Conservation (phyloP, 2,329 filamentous ascomycete genomes). For the Setomelanomma holmii region DNA sequence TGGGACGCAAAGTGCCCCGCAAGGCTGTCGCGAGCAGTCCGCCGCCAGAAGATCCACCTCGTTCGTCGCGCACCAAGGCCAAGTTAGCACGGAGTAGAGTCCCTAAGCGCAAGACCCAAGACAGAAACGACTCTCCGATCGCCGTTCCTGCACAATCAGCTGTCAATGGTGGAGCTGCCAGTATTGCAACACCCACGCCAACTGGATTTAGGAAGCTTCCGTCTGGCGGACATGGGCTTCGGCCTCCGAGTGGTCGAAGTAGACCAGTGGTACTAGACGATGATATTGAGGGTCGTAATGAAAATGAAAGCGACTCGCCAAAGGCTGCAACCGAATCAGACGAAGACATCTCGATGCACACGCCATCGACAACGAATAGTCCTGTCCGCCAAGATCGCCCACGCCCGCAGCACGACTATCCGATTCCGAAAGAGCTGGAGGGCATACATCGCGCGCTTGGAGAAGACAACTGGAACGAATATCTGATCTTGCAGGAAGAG, state of each 20-base stretch:
- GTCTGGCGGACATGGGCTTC: neutral
- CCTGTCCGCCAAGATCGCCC: neutral
- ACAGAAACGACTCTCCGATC: neutral
- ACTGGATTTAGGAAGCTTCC: neutral
- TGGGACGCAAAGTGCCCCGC: conserved; percentile 1
- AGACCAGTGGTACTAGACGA: neutral
- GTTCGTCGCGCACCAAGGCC: neutral
- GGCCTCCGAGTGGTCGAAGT: neutral
- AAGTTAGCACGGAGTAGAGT: neutral
- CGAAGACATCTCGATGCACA: neutral
- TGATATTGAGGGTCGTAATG: neutral
- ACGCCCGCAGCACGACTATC: conserved; percentile 10
- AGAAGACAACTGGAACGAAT: conserved; percentile 22
- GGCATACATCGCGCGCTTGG: conserved; percentile 19
- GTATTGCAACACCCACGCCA: neutral
- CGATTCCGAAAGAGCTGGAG: conserved; percentile 13
- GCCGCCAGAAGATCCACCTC: neutral
- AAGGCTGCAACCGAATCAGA: neutral
- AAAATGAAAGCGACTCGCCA: neutral
- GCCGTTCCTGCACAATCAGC: neutral
- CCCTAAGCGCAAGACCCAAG: neutral
- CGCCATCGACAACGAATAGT: neutral
- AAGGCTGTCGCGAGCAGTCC: neutral
- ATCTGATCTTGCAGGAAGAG: conserved; percentile 16
- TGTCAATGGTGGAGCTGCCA: neutral